These are phyloP conservation scores for Hyaloperonospora brassicae DNA, from an alignment of 352 stramenopile species.

Conservation along the genomic window DNA sequence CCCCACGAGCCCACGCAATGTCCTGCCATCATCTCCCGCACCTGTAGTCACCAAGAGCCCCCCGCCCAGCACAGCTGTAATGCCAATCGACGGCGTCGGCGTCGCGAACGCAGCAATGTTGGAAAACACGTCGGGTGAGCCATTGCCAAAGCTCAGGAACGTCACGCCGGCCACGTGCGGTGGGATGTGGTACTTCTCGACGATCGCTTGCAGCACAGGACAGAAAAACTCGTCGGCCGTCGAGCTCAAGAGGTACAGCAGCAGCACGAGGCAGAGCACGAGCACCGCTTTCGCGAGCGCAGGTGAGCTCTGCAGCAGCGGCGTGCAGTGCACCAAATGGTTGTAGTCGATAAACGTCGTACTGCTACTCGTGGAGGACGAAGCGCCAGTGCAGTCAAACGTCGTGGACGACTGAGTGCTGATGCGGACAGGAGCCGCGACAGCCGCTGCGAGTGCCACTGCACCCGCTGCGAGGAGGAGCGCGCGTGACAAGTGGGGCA, in stretches of 20 bases:
- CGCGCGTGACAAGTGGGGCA: too few species aligned
- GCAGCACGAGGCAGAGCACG: conserved; percentile 40
- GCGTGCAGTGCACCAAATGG: conserved; percentile 47
- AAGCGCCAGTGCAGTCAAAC: conserved; percentile 29
- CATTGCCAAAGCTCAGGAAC: conserved; percentile 78
- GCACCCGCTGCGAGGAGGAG: too few species aligned
- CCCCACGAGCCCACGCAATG: too few species aligned
- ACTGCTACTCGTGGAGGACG: conserved; percentile 17
- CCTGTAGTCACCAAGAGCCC: conserved; percentile 62
- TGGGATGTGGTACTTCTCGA: conserved; percentile 70
- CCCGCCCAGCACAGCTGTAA: conserved; percentile 62
- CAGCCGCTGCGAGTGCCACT: too few species aligned
- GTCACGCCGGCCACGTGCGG: conserved; percentile 68
- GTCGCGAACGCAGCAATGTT: conserved; percentile 70
- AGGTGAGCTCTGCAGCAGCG: conserved; percentile 35
- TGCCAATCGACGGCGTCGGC: conserved; percentile 53
- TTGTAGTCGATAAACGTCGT: conserved; percentile 57
- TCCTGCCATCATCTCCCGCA: not conserved
- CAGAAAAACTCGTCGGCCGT: conserved; percentile 82
- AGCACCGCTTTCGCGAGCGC: conserved; percentile 32
- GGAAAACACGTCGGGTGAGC: conserved; percentile 70
- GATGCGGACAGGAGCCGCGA: too few species aligned
- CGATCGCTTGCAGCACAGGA: conserved; percentile 60
- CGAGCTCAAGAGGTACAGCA: conserved; percentile 74
- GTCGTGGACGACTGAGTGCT: not conserved